Conservation (phyloP, 2,329 filamentous ascomycete species). For the Grosmannia clavigera region DNA sequence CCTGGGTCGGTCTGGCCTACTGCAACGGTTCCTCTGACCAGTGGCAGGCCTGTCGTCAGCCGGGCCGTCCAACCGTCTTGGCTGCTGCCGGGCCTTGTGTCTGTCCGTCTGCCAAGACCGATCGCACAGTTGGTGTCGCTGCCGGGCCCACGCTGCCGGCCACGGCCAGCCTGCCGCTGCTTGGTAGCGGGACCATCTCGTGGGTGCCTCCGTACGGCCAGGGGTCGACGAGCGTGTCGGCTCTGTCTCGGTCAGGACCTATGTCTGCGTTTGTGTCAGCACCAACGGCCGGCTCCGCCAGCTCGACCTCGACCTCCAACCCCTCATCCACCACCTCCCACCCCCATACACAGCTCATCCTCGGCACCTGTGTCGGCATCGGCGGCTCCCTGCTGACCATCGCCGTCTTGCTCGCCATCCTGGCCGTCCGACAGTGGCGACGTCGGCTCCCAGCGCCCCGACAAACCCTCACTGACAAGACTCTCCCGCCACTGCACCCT, state of each 20-base stretch:
- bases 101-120: constrained; percentile 16
- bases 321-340: not conserved
- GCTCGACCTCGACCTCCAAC: not conserved
- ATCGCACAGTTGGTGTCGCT: constrained; percentile 16
- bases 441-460: no score
- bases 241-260: no score
- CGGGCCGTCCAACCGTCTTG: constrained; percentile 11
- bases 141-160: constrained; percentile 15
- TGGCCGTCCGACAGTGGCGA: not conserved
- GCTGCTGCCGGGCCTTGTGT: constrained; percentile 16
- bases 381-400: not conserved
- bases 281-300: no score
- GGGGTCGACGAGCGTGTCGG: not conserved
- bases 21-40: constrained; percentile 20
- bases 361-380: constrained; percentile 6
- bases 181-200: constrained; percentile 15
- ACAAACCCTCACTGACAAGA: not conserved
- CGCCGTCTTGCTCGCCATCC: not conserved
- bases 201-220: constrained; percentile 8
- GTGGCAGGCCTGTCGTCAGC: constrained; percentile 22
- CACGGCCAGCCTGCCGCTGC: constrained; percentile 17
- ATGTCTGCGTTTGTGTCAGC: no score
- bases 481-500: not conserved
- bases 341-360: constrained; percentile 15
- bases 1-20: constrained; percentile 23